phyloP scores from a whole-genome alignment of 2,329 filamentous ascomycete species.

The Aspergillus awamori region DNA sequence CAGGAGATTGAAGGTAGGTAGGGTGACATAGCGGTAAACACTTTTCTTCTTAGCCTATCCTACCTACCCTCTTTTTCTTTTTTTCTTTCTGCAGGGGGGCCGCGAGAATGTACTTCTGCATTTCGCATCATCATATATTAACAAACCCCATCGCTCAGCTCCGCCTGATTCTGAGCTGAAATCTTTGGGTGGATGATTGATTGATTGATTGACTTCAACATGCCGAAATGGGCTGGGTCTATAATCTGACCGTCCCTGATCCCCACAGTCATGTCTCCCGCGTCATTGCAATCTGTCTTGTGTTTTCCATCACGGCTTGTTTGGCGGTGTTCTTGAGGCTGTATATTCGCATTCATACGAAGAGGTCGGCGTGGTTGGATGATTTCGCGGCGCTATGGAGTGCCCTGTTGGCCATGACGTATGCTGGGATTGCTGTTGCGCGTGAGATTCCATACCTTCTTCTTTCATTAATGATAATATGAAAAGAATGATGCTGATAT shows the following conservation, averaged over 20 bases:
- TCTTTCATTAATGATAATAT: neutral
- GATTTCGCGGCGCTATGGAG: slow-evolving; percentile 30
- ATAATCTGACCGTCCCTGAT: slow-evolving; percentile 31
- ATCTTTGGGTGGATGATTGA: no score
- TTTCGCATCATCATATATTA: no score
- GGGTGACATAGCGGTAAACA: no score
- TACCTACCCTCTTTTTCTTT: no score
- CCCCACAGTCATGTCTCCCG: slow-evolving; percentile 24
- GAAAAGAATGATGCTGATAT: neutral
- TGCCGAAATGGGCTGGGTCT: slow-evolving; percentile 32
- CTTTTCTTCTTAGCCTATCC: no score
- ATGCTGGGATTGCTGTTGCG: slow-evolving; percentile 22
- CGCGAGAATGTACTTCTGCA: no score
- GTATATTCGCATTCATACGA: slow-evolving; percentile 27
- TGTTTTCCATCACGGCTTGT: slow-evolving; percentile 25
- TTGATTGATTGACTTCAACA: neutral
- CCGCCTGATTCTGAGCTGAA: no score
- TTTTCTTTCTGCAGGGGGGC: no score
- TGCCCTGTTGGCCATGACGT: slow-evolving; percentile 23
- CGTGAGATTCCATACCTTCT: slow-evolving; percentile 20
- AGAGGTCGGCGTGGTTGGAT: slow-evolving; percentile 28
- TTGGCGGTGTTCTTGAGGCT: slow-evolving; percentile 29
- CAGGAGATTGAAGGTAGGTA: no score
- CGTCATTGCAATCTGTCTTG: slow-evolving; percentile 27
- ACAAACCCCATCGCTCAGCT: no score